These are phyloP conservation scores for Daldinia sp. DNA, from an alignment of 2,329 filamentous ascomycete species.

Conservation along the genomic window DNA sequence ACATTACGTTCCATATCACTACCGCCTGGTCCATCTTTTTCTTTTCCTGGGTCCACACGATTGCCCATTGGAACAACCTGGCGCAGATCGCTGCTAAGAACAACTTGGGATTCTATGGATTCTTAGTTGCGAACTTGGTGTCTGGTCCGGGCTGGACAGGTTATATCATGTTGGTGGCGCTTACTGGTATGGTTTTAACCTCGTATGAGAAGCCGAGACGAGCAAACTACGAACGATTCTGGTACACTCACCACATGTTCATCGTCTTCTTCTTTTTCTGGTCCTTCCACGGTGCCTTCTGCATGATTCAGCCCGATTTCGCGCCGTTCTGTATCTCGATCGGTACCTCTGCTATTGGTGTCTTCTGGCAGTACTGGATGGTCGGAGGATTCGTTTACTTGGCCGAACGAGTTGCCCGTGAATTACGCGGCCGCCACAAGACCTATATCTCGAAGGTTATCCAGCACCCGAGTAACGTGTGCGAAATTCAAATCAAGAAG, in stretches of 20 bases:
- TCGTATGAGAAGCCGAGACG: constrained; percentile 82
- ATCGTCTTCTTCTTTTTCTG: constrained; percentile 91
- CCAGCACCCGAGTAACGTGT: constrained; percentile 88
- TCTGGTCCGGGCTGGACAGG: constrained; percentile 88
- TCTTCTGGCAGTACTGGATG: constrained; percentile 93
- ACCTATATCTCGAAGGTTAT: constrained; percentile 91
- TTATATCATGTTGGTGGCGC: constrained; percentile 82
- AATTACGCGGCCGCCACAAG: constrained; percentile 83
- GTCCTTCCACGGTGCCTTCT: constrained; percentile 90
- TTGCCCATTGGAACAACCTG: constrained; percentile 90
- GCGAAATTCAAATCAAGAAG: constrained; percentile 93
- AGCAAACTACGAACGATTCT: constrained; percentile 89
- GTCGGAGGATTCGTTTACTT: constrained; percentile 85
- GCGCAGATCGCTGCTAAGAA: constrained; percentile 80
- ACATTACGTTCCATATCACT: constrained; percentile 88
- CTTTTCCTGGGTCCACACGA: constrained; percentile 87
- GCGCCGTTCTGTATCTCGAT: constrained; percentile 81
- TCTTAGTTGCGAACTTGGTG: constrained; percentile 79
- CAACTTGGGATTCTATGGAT: constrained; percentile 82
- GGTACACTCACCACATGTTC: constrained; percentile 91
- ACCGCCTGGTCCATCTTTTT: constrained; percentile 91
- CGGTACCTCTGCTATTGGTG: constrained; percentile 73
- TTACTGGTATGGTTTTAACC: constrained; percentile 83
- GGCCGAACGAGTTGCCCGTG: constrained; percentile 80
- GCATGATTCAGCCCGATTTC: constrained; percentile 88